phyloP scores from a whole-genome alignment of 2,329 filamentous ascomycete genomes.

The Fusarium chaquense region DNA sequence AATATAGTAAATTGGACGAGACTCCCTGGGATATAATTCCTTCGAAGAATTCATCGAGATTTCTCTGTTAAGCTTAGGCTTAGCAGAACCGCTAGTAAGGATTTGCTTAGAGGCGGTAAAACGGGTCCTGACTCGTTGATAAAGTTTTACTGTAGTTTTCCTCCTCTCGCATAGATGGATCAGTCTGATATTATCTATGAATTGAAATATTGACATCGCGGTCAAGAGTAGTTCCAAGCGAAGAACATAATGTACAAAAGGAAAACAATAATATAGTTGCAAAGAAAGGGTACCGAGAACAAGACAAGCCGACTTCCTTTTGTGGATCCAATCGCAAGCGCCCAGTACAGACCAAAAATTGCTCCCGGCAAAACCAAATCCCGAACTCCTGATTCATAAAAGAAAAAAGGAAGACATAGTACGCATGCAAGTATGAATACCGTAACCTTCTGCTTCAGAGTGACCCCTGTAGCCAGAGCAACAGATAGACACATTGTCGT shows the following conservation, averaged over 20 bases:
- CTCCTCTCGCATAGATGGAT: too few relatives aligned
- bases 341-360: rapidly evolving
- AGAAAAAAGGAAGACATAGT: neutral
- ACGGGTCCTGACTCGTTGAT: too few relatives aligned
- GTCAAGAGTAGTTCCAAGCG: too few relatives aligned
- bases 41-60: neutral
- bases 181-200: too few relatives aligned
- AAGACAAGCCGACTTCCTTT: neutral
- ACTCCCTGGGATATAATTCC: neutral
- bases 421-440: rapidly evolving
- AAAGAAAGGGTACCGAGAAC: neutral
- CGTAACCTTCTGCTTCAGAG: rapidly evolving
- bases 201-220: too few relatives aligned
- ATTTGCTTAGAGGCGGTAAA: neutral
- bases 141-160: too few relatives aligned
- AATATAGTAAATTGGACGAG: too few relatives aligned
- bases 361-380: neutral
- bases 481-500: neutral
- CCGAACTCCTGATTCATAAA: rapidly evolving
- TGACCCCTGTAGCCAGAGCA: rapidly evolving
- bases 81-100: neutral
- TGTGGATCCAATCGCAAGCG: neutral
- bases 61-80: neutral
- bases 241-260: too few relatives aligned
- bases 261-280: neutral